Evolutionary conservation across 2,329 filamentous ascomycete genomes (phyloP), one percentile per base, ranked within the genome.

Genomic region (Rhexocercosporidium sp.): DNA sequence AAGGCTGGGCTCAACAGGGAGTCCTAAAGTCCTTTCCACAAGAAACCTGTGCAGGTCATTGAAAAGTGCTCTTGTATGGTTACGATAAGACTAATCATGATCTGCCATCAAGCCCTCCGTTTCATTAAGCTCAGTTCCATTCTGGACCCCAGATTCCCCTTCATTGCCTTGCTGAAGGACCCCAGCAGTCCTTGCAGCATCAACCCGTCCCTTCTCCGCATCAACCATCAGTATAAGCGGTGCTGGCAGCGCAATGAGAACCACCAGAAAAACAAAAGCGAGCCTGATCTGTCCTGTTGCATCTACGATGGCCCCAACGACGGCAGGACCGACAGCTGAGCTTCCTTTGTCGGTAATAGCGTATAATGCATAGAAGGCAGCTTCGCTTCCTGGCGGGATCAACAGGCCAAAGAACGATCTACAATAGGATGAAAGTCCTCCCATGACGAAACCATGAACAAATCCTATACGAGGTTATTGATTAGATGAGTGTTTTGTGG

Each of bases 291-390:
- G 88, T 3, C 92, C 92, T 31, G 90, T 90, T 56, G 83, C 87
- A 79, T 97, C 94, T 14, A 96, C 97, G 72, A 99, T 97, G 11
- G 89, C 88, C 0, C 94, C 96, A 0, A 98, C 95, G 76, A 99
- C 93, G 0, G 93, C 91, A 0, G 96, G 96, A 0, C 96, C 96
- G 78, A 99, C 97, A 1, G 97, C 85, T 76, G 93, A 97, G 31
- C 92, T 96, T 1, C 95, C 94, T 78, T 99, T 99, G 79, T 99
- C 95, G 1, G 96, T 98, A 71, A 98, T 97, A 41, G 95, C 95
- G 77, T 97, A 98, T 2, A 98, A 83, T 0, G 95, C 94, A 77
- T 96, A 98, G 77, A 99, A 99, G 0, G 95, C 94, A 0, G 96
- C 94, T 78, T 99, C 96, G 44, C 91, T 96, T 1, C 95, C 95